phyloP scores from a whole-genome alignment of 257 asterid species.

The Craterostigma plantagineum region DNA sequence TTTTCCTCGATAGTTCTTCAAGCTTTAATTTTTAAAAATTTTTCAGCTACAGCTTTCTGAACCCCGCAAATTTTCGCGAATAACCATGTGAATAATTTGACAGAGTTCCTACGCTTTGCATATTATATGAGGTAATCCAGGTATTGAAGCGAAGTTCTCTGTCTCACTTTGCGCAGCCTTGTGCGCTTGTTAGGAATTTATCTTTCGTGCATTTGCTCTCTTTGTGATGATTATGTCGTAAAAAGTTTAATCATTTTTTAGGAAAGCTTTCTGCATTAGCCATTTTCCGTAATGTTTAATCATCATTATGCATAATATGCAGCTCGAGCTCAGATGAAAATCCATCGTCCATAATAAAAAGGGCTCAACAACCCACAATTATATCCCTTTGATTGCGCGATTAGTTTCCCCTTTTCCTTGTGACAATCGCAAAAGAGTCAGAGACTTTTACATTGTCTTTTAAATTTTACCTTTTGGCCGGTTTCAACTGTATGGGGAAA shows the following conservation, averaged over 20 bases:
- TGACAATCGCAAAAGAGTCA: slow-evolving; percentile 9
- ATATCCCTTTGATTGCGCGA: slow-evolving; percentile 64
- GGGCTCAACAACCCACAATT: slow-evolving; percentile 20
- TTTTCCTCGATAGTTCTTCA: too few species aligned
- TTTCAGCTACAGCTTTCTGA: too few species aligned
- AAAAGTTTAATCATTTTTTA: slow-evolving; percentile 11
- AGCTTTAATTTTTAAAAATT: too few species aligned
- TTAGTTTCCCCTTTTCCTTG: slow-evolving; percentile 25
- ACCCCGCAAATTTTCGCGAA: not conserved
- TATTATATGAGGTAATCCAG: too few species aligned
- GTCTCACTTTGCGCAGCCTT: not conserved
- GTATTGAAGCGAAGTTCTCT: too few species aligned
- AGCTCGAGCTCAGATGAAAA: too few species aligned
- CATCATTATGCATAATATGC: too few species aligned
- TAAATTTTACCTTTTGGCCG: slow-evolving; percentile 3
- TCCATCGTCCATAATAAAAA: slow-evolving; percentile 9
- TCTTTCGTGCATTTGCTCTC: slow-evolving; percentile 2
- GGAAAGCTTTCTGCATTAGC: slow-evolving; percentile 10
- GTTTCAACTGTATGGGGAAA: slow-evolving; percentile 8
- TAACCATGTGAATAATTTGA: not conserved
- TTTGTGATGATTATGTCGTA: slow-evolving; percentile 20
- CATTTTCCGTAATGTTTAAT: too few species aligned
- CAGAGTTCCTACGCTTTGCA: too few species aligned
- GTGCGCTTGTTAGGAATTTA: too few species aligned
- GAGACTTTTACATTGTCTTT: slow-evolving; percentile 3